phyloP scores from a whole-genome alignment of 306 rosid species.

The Geum urbanum region DNA sequence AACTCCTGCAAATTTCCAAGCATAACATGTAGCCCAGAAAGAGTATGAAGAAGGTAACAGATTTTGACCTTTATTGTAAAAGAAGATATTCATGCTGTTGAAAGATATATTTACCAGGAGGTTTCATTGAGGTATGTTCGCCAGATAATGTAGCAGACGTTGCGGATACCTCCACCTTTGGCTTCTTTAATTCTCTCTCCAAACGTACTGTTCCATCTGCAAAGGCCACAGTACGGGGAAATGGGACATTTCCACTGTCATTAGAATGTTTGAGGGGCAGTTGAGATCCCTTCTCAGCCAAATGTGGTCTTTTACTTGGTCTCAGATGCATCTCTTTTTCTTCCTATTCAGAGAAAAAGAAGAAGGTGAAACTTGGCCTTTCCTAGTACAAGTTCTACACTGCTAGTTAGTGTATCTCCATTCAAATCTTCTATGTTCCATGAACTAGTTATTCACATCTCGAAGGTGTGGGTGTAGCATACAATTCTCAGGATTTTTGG shows the following conservation, averaged over 20 bases:
- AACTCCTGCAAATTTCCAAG: not conserved
- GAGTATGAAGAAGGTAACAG: not conserved
- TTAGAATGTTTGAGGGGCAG: slow-evolving; percentile 15
- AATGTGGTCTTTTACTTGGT: slow-evolving; percentile 28
- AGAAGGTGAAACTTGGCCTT: not conserved
- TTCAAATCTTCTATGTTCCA: not conserved
- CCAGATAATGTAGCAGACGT: slow-evolving; percentile 13
- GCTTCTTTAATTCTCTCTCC: slow-evolving; percentile 17
- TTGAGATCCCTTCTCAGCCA: slow-evolving; percentile 24
- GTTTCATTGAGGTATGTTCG: slow-evolving; percentile 25
- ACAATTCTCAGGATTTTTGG: no score
- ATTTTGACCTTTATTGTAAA: not conserved
- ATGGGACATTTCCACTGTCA: slow-evolving; percentile 20
- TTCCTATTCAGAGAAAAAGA: slow-evolving; percentile 17
- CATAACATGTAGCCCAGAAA: not conserved
- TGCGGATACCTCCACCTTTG: slow-evolving; percentile 18
- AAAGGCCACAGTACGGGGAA: slow-evolving; percentile 15
- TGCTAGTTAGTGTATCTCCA: not conserved
- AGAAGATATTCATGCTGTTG: not conserved
- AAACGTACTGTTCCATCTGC: slow-evolving; percentile 20
- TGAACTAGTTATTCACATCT: not conserved
- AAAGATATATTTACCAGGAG: slow-evolving; percentile 33
- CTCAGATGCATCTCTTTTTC: slow-evolving; percentile 30
- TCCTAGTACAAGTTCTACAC: not conserved
- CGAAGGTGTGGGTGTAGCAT: no score